Percentiles rank a stretch among this genome's conserved stretches.
These are phyloP conservation scores for Colletotrichum euphorbiae DNA, from an alignment of 2,329 filamentous ascomycete species.

Conservation along the genomic window DNA sequence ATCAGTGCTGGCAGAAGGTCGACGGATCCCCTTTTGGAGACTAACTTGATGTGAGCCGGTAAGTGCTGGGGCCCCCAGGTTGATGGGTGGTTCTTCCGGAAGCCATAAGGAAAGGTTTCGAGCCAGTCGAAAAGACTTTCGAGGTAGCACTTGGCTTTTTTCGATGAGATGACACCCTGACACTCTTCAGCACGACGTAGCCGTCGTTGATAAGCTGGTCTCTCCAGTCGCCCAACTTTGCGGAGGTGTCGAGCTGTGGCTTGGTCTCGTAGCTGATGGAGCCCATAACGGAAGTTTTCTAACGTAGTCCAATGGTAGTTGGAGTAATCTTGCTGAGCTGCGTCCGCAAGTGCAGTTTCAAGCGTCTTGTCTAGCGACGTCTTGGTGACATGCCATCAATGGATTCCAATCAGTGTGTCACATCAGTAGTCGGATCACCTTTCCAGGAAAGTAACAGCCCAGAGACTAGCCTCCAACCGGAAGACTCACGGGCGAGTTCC, in stretches of 20 bases:
- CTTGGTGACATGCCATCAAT: background rate
- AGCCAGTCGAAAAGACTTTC: slow-evolving; percentile 12
- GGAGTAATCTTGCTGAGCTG: background rate
- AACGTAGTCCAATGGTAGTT: background rate
- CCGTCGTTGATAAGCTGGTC: background rate
- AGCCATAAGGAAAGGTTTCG: slow-evolving; percentile 1
- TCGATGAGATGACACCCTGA: background rate
- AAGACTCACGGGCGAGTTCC: background rate
- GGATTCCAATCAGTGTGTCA: background rate
- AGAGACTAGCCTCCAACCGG: background rate
- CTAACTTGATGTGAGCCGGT: slow-evolving; percentile 1
- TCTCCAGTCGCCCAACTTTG: background rate
- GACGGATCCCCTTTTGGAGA: background rate
- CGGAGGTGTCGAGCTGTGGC: slow-evolving; percentile 3
- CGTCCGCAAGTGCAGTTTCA: no score
- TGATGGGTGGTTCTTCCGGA: background rate
- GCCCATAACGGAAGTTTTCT: background rate
- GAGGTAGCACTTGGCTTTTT: background rate
- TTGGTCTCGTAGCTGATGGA: background rate
- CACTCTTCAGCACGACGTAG: slow-evolving; percentile 1
- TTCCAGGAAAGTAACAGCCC: background rate
- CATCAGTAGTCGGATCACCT: background rate
- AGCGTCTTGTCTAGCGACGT: background rate
- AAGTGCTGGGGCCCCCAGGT: background rate
- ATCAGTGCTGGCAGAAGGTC: background rate